Evolutionary conservation across 2,329 filamentous ascomycete genomes (phyloP).

Genomic region (Microsporum ferrugineum): DNA sequence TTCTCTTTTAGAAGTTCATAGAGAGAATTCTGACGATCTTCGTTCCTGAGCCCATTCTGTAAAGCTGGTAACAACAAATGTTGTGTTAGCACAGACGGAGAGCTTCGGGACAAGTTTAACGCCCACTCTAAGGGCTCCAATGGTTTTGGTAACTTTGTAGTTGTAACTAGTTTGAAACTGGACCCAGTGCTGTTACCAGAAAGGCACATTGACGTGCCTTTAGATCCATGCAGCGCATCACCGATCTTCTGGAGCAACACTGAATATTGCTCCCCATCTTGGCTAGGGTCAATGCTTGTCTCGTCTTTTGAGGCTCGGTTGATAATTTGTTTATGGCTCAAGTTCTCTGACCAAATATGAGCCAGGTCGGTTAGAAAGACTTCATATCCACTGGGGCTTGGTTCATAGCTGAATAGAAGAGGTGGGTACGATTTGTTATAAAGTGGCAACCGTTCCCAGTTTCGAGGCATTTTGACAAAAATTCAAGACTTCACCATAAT

Average conservation of each 20-base stretch:
- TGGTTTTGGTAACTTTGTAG: constrained; percentile 42
- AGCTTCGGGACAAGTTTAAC: constrained; percentile 35
- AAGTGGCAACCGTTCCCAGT: constrained; percentile 28
- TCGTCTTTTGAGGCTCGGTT: constrained; percentile 37
- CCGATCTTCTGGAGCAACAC: constrained; percentile 47
- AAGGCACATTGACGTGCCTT: constrained; percentile 25
- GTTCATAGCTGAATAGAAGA: constrained; percentile 30
- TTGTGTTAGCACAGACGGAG: constrained; percentile 33
- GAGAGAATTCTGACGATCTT: constrained; percentile 39
- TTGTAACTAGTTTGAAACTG: constrained; percentile 37
- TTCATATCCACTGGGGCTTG: constrained; percentile 35
- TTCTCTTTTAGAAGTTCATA: constrained; percentile 44
- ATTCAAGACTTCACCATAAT: neutral
- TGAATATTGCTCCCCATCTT: constrained; percentile 44
- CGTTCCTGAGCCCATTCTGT: constrained; percentile 36
- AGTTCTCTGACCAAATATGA: constrained; percentile 45
- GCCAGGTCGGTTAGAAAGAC: constrained; percentile 48
- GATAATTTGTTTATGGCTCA: constrained; percentile 38
- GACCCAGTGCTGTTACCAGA: constrained; percentile 21
- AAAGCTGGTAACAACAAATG: constrained; percentile 45
- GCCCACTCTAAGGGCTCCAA: constrained; percentile 44
- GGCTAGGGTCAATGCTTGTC: constrained; percentile 50
- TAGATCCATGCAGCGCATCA: constrained; percentile 33
- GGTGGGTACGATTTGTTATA: constrained; percentile 21
- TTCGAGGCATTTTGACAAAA: constrained; percentile 20